Evolutionary conservation across 2,329 filamentous ascomycete genomes (phyloP).

Genomic region (Drechslera avenae): DNA sequence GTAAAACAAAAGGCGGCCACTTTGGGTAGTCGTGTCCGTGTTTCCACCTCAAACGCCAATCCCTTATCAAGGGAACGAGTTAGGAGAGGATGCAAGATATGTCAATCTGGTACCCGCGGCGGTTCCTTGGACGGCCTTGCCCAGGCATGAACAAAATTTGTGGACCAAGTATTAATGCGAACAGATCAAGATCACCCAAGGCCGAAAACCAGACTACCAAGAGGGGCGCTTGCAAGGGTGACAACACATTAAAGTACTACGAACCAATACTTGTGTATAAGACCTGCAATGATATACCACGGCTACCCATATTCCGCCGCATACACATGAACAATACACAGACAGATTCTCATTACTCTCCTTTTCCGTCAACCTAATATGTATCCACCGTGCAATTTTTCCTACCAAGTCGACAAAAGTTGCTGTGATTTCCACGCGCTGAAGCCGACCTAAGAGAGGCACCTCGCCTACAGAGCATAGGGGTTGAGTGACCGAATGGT

Average conservation of each 20-base stretch:
- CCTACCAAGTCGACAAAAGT: slow-evolving; percentile 32
- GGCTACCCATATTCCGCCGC: slow-evolving; percentile 27
- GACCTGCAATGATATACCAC: slow-evolving; percentile 32
- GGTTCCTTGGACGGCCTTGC: not conserved
- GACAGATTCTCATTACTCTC: slow-evolving; percentile 26
- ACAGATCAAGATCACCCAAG: slow-evolving; percentile 23
- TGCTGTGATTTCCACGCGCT: not conserved
- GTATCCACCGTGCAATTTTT: slow-evolving; percentile 42
- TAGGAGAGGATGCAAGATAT: slow-evolving; percentile 3
- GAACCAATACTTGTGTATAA: slow-evolving; percentile 28
- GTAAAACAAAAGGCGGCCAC: slow-evolving; percentile 30
- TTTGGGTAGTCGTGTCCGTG: slow-evolving; percentile 2
- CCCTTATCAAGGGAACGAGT: not conserved
- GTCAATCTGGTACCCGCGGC: slow-evolving; percentile 3
- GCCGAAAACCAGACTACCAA: slow-evolving; percentile 17
- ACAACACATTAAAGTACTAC: slow-evolving; percentile 42
- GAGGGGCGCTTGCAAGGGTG: slow-evolving; percentile 14
- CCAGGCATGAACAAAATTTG: slow-evolving; percentile 21
- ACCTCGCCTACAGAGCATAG: slow-evolving; percentile 61
- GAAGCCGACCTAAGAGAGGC: not conserved
- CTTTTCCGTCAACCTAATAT: slow-evolving; percentile 27
- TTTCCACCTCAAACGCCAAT: slow-evolving; percentile 14
- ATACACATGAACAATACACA: slow-evolving; percentile 42
- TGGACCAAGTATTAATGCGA: slow-evolving; percentile 18
- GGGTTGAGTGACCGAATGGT: slow-evolving; percentile 85